These are phyloP conservation scores for Neospermospora avenae DNA, from an alignment of 2,329 filamentous ascomycete species.

Conservation along the genomic window DNA sequence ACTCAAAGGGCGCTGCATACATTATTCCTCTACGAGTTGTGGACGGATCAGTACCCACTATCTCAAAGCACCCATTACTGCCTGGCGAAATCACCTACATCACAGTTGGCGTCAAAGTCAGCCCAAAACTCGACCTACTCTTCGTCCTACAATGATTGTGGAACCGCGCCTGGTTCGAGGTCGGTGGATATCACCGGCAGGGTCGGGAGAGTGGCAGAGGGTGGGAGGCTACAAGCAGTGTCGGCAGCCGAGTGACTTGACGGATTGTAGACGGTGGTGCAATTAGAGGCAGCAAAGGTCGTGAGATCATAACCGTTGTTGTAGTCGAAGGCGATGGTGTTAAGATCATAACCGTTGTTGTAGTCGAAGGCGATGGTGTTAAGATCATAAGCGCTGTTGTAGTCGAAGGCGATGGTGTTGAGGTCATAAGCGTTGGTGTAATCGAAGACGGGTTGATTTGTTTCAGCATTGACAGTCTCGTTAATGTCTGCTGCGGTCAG, in stretches of 20 bases:
- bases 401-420: background rate
- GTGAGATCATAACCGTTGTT: background rate
- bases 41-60: background rate
- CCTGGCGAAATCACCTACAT: background rate
- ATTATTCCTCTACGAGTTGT: background rate
- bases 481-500: background rate
- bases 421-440: background rate
- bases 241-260: background rate
- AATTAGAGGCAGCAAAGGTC: background rate
- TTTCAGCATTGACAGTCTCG: conserved; percentile 1
- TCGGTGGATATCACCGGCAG: background rate
- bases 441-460: background rate
- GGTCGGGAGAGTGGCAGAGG: background rate
- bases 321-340: background rate
- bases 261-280: background rate
- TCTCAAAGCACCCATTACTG: background rate
- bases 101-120: background rate
- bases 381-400: too few species aligned
- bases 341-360: too few species aligned
- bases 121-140: background rate
- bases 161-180: background rate
- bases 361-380: background rate
- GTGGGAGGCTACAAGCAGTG: background rate
- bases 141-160: background rate
- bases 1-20: background rate